These are phyloP conservation scores for Pseudozyma flocculosa DNA, from an alignment of 1,284 basidiomycete genomes.

Conservation along the genomic window DNA sequence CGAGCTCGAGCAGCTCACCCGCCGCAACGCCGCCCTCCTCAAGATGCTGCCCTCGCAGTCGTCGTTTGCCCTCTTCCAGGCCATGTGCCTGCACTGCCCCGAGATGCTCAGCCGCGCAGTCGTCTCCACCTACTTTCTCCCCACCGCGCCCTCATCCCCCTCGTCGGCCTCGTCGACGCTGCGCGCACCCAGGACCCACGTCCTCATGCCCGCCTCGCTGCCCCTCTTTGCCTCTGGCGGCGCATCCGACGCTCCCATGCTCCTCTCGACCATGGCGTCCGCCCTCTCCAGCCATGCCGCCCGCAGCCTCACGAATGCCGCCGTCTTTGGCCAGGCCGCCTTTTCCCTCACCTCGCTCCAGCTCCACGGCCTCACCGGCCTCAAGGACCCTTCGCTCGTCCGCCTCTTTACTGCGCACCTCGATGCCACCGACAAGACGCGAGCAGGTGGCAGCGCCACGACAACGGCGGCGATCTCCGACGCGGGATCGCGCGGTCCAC, in stretches of 20 bases:
- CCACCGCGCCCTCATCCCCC: conserved; percentile 2
- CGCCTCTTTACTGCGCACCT: conserved; percentile 9
- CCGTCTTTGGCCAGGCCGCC: conserved; percentile 1
- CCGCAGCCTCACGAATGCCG: conserved; percentile 9
- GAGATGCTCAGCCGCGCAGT: conserved; percentile 16
- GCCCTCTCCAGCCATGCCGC: conserved; percentile 14
- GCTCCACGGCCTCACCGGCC: conserved; percentile 22
- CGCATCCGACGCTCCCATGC: not conserved
- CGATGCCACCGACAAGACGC: conserved; percentile 5
- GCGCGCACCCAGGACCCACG: conserved; percentile 11
- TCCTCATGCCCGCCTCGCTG: conserved; percentile 26
- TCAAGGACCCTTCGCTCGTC: conserved; percentile 16
- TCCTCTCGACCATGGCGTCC: conserved; percentile 17
- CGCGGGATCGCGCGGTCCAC: not conserved
- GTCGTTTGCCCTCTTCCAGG: conserved; percentile 16
- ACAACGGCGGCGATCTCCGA: too few species aligned
- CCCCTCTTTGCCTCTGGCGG: conserved; percentile 3
- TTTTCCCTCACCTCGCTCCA: conserved; percentile 24
- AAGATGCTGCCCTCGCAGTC: conserved; percentile 16
- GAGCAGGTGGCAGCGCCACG: not conserved
- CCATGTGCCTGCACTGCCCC: conserved; percentile 12
- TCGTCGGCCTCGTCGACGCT: not conserved
- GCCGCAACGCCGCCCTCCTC: conserved; percentile 22
- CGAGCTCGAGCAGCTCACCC: conserved; percentile 25
- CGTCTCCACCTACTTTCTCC: conserved; percentile 22